These are phyloP conservation scores for Xylariaceae sp. DNA, from an alignment of 2,329 filamentous ascomycete species.

Conservation along the genomic window DNA sequence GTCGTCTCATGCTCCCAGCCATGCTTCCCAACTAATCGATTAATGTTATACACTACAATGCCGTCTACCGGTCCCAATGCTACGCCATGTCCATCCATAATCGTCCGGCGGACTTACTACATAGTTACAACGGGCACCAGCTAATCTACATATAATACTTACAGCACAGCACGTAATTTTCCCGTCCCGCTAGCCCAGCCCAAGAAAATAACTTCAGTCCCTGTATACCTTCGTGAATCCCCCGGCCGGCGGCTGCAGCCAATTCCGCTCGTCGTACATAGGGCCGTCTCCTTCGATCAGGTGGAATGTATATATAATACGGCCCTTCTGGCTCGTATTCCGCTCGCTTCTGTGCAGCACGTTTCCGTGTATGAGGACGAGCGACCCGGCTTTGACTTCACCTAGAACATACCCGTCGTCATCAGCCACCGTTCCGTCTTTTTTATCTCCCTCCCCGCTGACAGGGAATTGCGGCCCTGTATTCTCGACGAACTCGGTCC, in stretches of 20 bases:
- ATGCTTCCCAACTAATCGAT: too few species aligned
- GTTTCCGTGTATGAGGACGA: constrained; percentile 95
- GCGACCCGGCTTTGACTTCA: constrained; percentile 83
- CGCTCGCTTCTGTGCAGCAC: constrained; percentile 92
- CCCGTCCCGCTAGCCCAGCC: neutral
- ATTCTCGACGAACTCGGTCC: constrained; percentile 71
- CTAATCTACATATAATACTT: too few species aligned
- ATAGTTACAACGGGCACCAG: too few species aligned
- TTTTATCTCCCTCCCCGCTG: constrained; percentile 39
- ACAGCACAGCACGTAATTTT: too few species aligned
- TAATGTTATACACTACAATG: too few species aligned
- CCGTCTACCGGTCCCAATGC: too few species aligned
- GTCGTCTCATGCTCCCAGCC: too few species aligned
- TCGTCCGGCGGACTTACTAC: too few species aligned
- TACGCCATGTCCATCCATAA: too few species aligned
- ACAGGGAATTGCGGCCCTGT: constrained; percentile 59
- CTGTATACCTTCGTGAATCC: constrained; percentile 70
- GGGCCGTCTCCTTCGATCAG: constrained; percentile 77
- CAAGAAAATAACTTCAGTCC: constrained; percentile 13
- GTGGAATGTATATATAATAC: constrained; percentile 97
- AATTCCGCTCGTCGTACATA: constrained; percentile 81
- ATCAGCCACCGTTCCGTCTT: constrained; percentile 27
- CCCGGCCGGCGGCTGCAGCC: constrained; percentile 78
- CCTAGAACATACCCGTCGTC: constrained; percentile 67
- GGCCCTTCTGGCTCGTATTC: constrained; percentile 78